These are phyloP conservation scores for Cutaneotrichosporon cavernicola DNA, from an alignment of 1,284 basidiomycete genomes.

Conservation along the genomic window DNA sequence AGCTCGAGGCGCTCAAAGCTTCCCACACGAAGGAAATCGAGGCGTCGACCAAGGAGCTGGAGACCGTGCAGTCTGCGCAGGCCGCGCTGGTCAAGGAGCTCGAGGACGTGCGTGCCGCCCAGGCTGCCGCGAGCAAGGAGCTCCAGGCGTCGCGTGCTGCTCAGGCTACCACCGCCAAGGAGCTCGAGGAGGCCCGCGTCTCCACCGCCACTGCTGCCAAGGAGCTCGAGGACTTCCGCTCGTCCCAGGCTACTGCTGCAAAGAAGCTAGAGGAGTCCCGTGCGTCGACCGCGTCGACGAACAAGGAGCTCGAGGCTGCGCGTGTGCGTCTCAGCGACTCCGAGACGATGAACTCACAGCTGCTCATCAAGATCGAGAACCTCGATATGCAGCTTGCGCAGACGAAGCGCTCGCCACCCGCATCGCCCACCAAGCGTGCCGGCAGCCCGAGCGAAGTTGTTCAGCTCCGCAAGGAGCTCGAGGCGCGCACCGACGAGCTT, in stretches of 20 bases:
- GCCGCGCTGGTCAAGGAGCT: neutral
- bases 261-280: slow-evolving; percentile 11
- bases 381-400: slow-evolving; percentile 14
- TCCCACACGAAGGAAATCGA: neutral
- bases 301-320: slow-evolving; percentile 14
- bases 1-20: neutral
- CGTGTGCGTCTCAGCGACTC: slow-evolving; percentile 6
- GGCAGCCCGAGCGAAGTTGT: slow-evolving; percentile 4
- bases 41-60: neutral
- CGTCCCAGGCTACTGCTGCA: neutral
- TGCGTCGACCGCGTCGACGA: neutral
- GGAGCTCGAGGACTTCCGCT: neutral
- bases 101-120: neutral
- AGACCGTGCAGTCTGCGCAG: neutral
- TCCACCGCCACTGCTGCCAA: neutral
- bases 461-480: slow-evolving; percentile 29
- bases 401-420: slow-evolving; percentile 13
- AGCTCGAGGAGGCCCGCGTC: neutral
- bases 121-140: neutral
- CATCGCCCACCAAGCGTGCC: slow-evolving; percentile 11
- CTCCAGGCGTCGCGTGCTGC: slow-evolving; percentile 9
- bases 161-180: neutral
- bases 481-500: slow-evolving; percentile 38
- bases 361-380: slow-evolving; percentile 17
- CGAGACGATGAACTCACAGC: slow-evolving; percentile 13